phyloP scores from a whole-genome alignment of 441 rosid species.

The Eruca vesicaria region DNA sequence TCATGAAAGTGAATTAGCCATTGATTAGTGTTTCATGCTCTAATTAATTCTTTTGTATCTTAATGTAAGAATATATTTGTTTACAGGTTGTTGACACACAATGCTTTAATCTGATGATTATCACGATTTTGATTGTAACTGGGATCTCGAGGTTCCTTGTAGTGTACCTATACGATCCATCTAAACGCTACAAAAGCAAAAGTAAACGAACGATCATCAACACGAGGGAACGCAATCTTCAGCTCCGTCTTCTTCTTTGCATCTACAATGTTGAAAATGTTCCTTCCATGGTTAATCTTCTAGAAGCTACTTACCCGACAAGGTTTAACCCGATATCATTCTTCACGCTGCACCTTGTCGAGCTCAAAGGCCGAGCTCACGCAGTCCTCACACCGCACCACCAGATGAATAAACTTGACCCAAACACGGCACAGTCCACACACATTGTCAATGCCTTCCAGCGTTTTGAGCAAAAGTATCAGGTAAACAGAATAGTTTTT shows the following conservation, averaged over 20 bases:
- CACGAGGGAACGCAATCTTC: constrained; percentile 30
- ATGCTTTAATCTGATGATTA: constrained; percentile 27
- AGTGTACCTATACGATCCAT: constrained; percentile 38
- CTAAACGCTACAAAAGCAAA: constrained; percentile 35
- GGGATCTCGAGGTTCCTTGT: constrained; percentile 24
- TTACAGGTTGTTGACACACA: constrained; percentile 14
- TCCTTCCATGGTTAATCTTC: constrained; percentile 47
- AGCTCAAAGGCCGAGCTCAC: constrained; percentile 57
- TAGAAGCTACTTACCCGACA: constrained; percentile 46
- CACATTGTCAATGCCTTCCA: constrained; percentile 43
- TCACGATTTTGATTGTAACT: constrained; percentile 21
- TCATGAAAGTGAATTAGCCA: background rate
- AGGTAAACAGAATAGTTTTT: background rate
- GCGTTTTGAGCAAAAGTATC: constrained; percentile 41
- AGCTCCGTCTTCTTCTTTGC: constrained; percentile 50
- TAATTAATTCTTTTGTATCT: background rate
- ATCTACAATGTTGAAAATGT: constrained; percentile 43
- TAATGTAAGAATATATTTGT: background rate
- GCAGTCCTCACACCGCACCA: constrained; percentile 45
- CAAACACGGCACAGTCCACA: constrained; percentile 22
- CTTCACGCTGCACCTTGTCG: constrained; percentile 43
- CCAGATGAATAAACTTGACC: constrained; percentile 30
- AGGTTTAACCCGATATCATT: constrained; percentile 38
- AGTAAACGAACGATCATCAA: constrained; percentile 33
- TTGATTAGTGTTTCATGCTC: background rate